These are phyloP conservation scores for Aquilaria sinensis DNA, from an alignment of 345 rosid genomes.

Conservation along the genomic window DNA sequence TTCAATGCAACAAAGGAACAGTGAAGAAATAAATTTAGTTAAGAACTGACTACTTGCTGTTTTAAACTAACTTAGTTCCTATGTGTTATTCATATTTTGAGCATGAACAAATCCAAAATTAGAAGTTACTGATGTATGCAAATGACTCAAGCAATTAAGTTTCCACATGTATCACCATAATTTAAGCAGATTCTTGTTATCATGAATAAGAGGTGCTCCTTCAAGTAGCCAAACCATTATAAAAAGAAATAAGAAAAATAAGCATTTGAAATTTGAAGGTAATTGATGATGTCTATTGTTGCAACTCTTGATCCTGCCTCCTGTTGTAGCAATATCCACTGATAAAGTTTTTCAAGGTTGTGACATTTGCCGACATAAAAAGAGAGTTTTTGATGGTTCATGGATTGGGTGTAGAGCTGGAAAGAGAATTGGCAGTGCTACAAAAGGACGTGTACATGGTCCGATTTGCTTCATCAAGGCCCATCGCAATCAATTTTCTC, in stretches of 20 bases:
- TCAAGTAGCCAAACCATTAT: neutral
- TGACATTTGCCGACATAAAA: slow-evolving; percentile 76
- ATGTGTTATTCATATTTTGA: too few relatives aligned
- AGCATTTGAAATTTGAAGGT: slow-evolving; percentile 52
- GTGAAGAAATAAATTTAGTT: too few relatives aligned
- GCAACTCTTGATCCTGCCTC: slow-evolving; percentile 78
- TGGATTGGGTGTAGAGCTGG: slow-evolving; percentile 83
- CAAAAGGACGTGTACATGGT: slow-evolving; percentile 83
- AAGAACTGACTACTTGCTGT: too few relatives aligned
- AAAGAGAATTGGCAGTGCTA: slow-evolving; percentile 81
- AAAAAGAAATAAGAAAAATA: neutral
- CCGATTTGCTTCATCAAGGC: slow-evolving; percentile 97
- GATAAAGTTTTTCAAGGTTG: slow-evolving; percentile 71
- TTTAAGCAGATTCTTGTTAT: too few relatives aligned
- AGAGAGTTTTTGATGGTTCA: slow-evolving; percentile 68
- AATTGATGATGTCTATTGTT: slow-evolving; percentile 52
- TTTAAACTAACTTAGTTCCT: too few relatives aligned
- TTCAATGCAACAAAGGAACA: too few relatives aligned
- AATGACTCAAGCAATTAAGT: too few relatives aligned
- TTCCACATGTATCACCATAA: too few relatives aligned
- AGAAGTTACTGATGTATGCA: too few relatives aligned
- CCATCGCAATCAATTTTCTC: slow-evolving; percentile 79
- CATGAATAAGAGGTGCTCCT: too few relatives aligned
- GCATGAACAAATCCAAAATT: too few relatives aligned
- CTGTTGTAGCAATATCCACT: slow-evolving; percentile 81